Evolutionary conservation across 139 green algal species (phyloP), one percentile per base, ranked within the genome.

Genomic region (Chlorella sp.): DNA sequence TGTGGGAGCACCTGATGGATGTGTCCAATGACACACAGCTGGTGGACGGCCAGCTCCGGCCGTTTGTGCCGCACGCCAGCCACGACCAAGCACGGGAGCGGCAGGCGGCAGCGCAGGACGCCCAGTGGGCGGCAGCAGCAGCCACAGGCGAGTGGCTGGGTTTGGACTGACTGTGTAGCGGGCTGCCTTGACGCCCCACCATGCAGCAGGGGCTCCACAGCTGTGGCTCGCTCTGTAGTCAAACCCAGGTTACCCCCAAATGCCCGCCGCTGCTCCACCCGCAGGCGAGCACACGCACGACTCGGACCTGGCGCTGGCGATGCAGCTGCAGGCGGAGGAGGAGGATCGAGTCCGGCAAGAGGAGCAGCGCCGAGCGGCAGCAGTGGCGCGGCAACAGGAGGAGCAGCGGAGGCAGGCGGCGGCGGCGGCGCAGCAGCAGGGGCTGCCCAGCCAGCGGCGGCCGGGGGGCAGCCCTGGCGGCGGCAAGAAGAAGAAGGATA

Each of bases 1-100:
- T 98, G 69, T 99, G 97, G 97, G 97, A 99, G 93, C 89, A 89
- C 3, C 86, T 99, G 36, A 88, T 89, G 56, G 77, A 54, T 17
- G 88, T 97, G 40, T 88, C 94, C 43, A 93, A 93, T 13, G 91
- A 96, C 85, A 98, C 93, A 2, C 70, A 91, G 78, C 90, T 96
- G 62, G 92, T 95, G 73, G 74, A 67, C 38, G 74, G 75, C 14
- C 78, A 92, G 44, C 91, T 96, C 67, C 9, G 46, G 48, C 74
- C 81, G 36, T 90, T 90, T 46, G 34, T 46, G 41, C 64, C 64
- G 22, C 86, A 90, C 54, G 36, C 69, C 48, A 54, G 62, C n/a
- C 83, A 84, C 24, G 30, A 77, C 22, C n/a, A 65, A 9, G 80
- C 65, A 9, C 74, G 43, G 43, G 40, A 73, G 9, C 43, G 30